Evolutionary conservation across 495 filamentous ascomycete species (phyloP).

Genomic region (Letharia columbiana): DNA sequence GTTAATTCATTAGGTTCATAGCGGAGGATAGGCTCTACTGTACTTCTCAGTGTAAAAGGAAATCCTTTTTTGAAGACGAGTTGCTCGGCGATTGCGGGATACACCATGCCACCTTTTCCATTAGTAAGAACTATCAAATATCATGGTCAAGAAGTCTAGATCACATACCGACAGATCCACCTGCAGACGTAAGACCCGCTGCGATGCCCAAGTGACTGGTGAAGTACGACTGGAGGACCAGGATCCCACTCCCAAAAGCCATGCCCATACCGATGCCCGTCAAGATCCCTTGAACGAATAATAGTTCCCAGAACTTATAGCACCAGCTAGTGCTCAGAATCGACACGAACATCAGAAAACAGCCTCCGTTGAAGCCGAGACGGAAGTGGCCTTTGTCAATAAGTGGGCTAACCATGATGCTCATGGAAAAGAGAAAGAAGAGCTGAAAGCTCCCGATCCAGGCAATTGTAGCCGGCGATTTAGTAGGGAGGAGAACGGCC

Average conservation of each 20-base stretch:
- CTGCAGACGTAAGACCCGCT: slow-evolving; percentile 4
- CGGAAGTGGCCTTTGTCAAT: slow-evolving; percentile 26
- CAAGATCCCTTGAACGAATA: slow-evolving; percentile 69
- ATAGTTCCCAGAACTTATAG: slow-evolving; percentile 58
- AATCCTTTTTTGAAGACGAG: slow-evolving; percentile 64
- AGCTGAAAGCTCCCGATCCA: slow-evolving; percentile 42
- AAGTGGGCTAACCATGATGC: slow-evolving; percentile 30
- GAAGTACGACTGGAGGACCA: slow-evolving; percentile 5
- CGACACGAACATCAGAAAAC: slow-evolving; percentile 50
- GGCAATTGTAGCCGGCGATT: slow-evolving; percentile 36
- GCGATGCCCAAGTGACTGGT: neutral
- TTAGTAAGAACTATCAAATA: neutral
- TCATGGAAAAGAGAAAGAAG: slow-evolving; percentile 31
- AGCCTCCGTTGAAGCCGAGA: slow-evolving; percentile 40
- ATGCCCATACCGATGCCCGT: slow-evolving; percentile 65
- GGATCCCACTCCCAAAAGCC: slow-evolving; percentile 55
- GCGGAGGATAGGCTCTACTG: neutral
- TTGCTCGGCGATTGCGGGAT: slow-evolving; percentile 59
- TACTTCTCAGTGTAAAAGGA: slow-evolving; percentile 47
- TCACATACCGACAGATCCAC: slow-evolving; percentile 8
- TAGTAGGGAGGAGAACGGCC: slow-evolving; percentile 24
- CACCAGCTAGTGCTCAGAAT: slow-evolving; percentile 62
- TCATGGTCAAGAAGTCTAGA: neutral
- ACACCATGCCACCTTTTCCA: slow-evolving; percentile 58
- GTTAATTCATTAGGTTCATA: neutral